Conservation (phyloP, 208 protist species). For the Leishmania braziliensis region DNA sequence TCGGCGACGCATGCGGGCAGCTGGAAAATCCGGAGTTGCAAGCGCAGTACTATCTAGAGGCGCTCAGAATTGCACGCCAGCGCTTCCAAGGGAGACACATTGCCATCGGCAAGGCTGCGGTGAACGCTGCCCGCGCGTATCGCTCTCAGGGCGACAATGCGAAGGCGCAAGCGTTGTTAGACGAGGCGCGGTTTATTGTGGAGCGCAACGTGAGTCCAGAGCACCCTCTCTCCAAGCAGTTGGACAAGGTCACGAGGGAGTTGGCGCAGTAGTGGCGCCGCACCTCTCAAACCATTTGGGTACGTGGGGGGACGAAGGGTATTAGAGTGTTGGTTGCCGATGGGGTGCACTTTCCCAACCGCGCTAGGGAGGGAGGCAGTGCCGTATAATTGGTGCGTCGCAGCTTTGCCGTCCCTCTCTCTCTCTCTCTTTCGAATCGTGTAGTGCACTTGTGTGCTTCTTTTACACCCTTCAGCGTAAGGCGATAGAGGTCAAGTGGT, state of each 20-base stretch:
- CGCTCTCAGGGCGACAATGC: conserved; percentile 46
- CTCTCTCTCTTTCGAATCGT: not conserved
- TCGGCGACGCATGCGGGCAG: conserved; percentile 70
- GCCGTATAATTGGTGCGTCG: not conserved
- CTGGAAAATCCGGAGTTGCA: conserved; percentile 60
- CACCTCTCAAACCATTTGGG: not conserved
- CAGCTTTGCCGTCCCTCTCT: not conserved
- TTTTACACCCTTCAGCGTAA: not conserved
- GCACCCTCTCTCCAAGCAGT: conserved; percentile 51
- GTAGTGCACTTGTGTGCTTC: not conserved
- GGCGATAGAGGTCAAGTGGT: not conserved
- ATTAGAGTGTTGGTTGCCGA: not conserved
- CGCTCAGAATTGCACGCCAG: conserved; percentile 64
- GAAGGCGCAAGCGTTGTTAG: conserved; percentile 46
- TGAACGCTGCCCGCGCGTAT: conserved; percentile 62
- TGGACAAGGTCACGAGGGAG: conserved; percentile 37
- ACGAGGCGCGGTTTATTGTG: conserved; percentile 57
- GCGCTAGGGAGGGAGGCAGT: not conserved
- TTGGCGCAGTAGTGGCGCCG: conserved; percentile 24
- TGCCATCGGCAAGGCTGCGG: conserved; percentile 56
- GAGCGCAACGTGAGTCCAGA: conserved; percentile 50
- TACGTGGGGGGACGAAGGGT: not conserved
- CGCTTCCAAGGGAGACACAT: conserved; percentile 72
- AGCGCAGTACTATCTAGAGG: conserved; percentile 73
- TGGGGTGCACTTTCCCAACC: not conserved